Percentiles rank a stretch among this genome's conserved stretches.
Evolutionary conservation across 768 basidiomycete genomes (phyloP).

Genomic region (Russula sp.): DNA sequence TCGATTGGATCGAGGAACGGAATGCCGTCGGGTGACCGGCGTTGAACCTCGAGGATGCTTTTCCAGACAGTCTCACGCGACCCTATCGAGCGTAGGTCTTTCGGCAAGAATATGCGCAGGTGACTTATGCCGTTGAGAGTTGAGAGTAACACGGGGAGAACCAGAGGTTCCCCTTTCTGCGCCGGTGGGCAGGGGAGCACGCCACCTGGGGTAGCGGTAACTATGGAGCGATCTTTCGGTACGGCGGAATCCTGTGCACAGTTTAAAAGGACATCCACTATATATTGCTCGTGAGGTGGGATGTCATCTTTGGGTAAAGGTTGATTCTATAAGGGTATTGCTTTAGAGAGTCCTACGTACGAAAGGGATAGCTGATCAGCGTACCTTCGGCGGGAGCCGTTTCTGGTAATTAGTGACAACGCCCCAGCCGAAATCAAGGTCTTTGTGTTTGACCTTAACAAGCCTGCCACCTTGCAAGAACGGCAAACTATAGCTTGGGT

Average conservation of each 20-base stretch:
- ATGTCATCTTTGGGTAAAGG: constrained; percentile 66
- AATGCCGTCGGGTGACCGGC: constrained; percentile 84
- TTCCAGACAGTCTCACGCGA: constrained; percentile 85
- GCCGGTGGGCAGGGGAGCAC: constrained; percentile 68
- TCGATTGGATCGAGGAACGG: constrained; percentile 83
- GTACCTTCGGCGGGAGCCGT: constrained; percentile 72
- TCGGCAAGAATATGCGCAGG: constrained; percentile 82
- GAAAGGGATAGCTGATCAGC: constrained; percentile 12
- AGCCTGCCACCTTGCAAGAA: constrained; percentile 90
- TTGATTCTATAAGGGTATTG: constrained; percentile 42
- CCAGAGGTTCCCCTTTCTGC: constrained; percentile 74
- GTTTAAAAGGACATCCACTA: constrained; percentile 87
- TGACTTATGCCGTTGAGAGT: constrained; percentile 84
- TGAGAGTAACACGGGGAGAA: constrained; percentile 83
- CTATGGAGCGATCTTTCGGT: constrained; percentile 51
- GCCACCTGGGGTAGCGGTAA: constrained; percentile 56
- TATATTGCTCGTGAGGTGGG: constrained; percentile 83
- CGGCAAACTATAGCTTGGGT: constrained; percentile 90
- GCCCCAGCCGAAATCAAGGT: constrained; percentile 95
- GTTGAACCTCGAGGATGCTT: constrained; percentile 85
- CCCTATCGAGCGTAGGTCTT: constrained; percentile 73
- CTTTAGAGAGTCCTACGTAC: not conserved
- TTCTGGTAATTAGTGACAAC: constrained; percentile 90
- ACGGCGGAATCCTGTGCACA: constrained; percentile 58
- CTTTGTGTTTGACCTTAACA: constrained; percentile 84